Base-by-base conservation (phyloP, 768 basidiomycete genomes). In the Boletus huronensis region DNA sequence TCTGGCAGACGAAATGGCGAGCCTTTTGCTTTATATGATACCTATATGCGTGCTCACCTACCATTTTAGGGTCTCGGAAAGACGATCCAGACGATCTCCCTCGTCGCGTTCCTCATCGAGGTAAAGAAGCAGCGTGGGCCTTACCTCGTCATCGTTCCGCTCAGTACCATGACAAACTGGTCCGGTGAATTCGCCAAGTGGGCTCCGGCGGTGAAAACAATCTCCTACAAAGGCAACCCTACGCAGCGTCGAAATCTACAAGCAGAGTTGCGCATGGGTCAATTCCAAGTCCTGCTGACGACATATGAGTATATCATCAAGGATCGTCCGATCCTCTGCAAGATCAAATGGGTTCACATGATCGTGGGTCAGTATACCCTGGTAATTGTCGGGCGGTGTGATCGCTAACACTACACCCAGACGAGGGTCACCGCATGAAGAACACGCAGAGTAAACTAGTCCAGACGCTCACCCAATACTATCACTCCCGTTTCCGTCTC, bases 281-380 rank as follows among this genome's bases (percentile, higher is more conserved):
- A 91, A 60, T 97, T 95, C 80, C 92, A 96, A 64, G 94, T 97
- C 23, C 72, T 97, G 50, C 72, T 98, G 50, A 98, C 95, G 14
- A 98, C 94, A 0, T 98, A 96, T 68, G 94, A 97, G 67, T 98
- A 97, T 65, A 93, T 98, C 71, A 97, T 96, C 80, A 94, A 94
- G 75, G 95, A 98, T 70, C 85, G 92, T n/a, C 90, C 90, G 2
- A 70, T 88, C 54, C 77, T 98, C 31, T 85, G 87, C 72, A 93
- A 94, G 75, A 82, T 93, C 63, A 93, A 92, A 67, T 98, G 94
- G 94, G 73, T 95, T 8, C 95, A 98, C 69, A 96, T 95, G 92
- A 96, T 98, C 70, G 94, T 98, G 59, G 93, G 87, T 89, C 56
- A 52, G 81, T 45, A 17, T 29, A 21, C 26, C 31, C 43, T 35